A percentile compares a stretch with the other conserved stretches of the same genome.
Evolutionary conservation across 2,329 filamentous ascomycete genomes (phyloP).

Genomic region (Neobulgaria alba): DNA sequence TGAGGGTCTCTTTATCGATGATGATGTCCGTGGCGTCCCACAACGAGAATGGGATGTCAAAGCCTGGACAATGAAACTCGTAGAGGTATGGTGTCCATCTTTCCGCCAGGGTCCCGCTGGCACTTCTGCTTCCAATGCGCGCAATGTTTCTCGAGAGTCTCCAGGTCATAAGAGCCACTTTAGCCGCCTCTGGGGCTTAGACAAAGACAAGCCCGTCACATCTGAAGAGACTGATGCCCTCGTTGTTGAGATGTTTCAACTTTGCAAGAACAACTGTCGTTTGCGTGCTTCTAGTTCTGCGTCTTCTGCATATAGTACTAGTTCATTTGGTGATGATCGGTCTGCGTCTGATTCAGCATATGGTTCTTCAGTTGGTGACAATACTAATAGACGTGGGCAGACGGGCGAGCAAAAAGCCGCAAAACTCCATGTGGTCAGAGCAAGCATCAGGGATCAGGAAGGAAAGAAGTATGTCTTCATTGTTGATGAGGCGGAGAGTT

Average conservation of each 20-base stretch:
- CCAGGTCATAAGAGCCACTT: neutral
- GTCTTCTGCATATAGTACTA: constrained; percentile 25
- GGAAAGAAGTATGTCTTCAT: constrained; percentile 59
- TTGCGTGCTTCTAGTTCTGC: constrained; percentile 35
- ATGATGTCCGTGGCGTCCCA: constrained; percentile 83
- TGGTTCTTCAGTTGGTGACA: constrained; percentile 23
- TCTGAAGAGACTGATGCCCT: constrained; percentile 61
- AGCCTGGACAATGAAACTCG: constrained; percentile 88
- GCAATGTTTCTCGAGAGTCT: constrained; percentile 28
- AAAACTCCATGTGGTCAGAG: constrained; percentile 53
- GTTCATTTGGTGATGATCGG: constrained; percentile 17
- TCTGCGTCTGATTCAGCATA: constrained; percentile 25
- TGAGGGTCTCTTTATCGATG: constrained; percentile 93
- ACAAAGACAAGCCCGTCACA: constrained; percentile 32
- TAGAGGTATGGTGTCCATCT: constrained; percentile 79
- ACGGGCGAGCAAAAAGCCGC: constrained; percentile 46
- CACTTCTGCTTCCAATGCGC: constrained; percentile 34
- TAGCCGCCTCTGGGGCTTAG: constrained; percentile 31
- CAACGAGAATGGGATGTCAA: constrained; percentile 98
- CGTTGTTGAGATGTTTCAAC: constrained; percentile 50
- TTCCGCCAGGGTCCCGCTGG: constrained; percentile 35
- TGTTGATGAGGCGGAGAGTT: constrained; percentile 54
- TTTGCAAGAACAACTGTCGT: constrained; percentile 57
- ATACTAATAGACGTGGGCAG: constrained; percentile 30
- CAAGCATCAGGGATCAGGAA: constrained; percentile 56